Evolutionary conservation across 2,329 filamentous ascomycete species (phyloP).

Genomic region (Tolypocladium ovalisporum): DNA sequence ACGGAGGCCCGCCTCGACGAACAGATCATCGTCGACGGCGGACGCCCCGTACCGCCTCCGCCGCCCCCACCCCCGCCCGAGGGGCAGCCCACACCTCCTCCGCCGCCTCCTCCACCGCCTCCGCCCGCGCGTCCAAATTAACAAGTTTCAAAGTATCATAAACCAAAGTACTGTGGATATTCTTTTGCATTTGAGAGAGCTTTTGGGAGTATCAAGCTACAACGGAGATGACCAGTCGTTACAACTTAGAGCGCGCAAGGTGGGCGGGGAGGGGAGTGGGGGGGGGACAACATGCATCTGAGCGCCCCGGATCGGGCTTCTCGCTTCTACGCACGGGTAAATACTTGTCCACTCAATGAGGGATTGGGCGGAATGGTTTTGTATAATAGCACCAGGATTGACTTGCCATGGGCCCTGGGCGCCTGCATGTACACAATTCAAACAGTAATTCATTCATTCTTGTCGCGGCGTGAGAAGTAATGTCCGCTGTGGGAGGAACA

Average conservation of each 20-base stretch:
- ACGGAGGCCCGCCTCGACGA: constrained; percentile 44
- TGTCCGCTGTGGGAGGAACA: too few relatives aligned
- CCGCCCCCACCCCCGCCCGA: constrained; percentile 5
- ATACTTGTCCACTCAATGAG: neutral
- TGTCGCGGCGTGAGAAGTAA: too few relatives aligned
- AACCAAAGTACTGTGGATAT: too few relatives aligned
- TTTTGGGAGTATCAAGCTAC: neutral
- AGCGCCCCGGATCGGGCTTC: neutral
- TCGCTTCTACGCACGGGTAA: neutral
- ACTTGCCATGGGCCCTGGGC: neutral
- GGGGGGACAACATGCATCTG: neutral
- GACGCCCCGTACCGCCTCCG: constrained; percentile 29
- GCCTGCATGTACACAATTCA: neutral
- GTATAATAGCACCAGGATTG: neutral
- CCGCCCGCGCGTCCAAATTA: neutral
- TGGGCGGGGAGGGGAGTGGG: too few relatives aligned
- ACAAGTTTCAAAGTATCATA: neutral
- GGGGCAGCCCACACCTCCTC: constrained; percentile 3
- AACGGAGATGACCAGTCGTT: neutral
- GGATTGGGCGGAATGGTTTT: neutral
- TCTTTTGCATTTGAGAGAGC: too few relatives aligned
- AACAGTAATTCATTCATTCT: neutral
- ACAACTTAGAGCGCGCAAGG: neutral
- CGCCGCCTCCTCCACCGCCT: constrained; percentile 2
- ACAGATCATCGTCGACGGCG: constrained; percentile 56